Conservation (phyloP, 352 stramenopile genomes). For the Globisporangium paddicum region DNA sequence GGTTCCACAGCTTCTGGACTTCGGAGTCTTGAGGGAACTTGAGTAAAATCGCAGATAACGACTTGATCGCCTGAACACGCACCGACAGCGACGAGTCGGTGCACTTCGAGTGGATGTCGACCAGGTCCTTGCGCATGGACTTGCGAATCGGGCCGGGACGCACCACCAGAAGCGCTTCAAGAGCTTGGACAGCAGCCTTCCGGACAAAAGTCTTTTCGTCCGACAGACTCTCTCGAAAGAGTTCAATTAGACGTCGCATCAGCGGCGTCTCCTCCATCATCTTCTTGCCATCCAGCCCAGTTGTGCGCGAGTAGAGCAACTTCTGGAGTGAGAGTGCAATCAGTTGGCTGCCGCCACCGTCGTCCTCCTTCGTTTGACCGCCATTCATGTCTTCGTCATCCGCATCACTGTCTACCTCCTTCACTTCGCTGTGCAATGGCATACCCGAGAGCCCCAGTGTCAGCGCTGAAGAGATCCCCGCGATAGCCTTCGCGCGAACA, state of each 20-base stretch:
- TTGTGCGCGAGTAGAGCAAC: constrained; percentile 38
- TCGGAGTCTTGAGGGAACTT: constrained; percentile 65
- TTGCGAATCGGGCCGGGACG: constrained; percentile 41
- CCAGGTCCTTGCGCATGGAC: constrained; percentile 57
- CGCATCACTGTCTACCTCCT: constrained; percentile 6
- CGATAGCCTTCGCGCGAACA: constrained; percentile 79
- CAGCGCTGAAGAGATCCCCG: constrained; percentile 59
- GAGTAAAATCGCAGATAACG: constrained; percentile 68
- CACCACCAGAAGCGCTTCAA: constrained; percentile 66
- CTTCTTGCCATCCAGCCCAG: constrained; percentile 23
- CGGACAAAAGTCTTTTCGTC: constrained; percentile 86
- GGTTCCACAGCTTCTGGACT: constrained; percentile 78
- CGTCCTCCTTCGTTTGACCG: constrained; percentile 4
- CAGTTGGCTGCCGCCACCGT: constrained; percentile 12
- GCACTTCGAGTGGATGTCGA: constrained; percentile 75
- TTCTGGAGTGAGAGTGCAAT: constrained; percentile 48
- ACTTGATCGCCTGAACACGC: constrained; percentile 79
- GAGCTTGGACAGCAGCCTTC: constrained; percentile 67
- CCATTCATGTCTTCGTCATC: constrained; percentile 19
- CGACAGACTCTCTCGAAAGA: constrained; percentile 66
- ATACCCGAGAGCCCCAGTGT: constrained; percentile 45
- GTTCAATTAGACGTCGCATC: constrained; percentile 58
- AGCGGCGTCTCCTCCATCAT: constrained; percentile 51
- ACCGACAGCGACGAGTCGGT: constrained; percentile 74
- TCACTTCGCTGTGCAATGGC: constrained; percentile 1